Base-by-base conservation (phyloP, 1,139 yeast genomes). In the Yamadazyma membranifaciens region DNA sequence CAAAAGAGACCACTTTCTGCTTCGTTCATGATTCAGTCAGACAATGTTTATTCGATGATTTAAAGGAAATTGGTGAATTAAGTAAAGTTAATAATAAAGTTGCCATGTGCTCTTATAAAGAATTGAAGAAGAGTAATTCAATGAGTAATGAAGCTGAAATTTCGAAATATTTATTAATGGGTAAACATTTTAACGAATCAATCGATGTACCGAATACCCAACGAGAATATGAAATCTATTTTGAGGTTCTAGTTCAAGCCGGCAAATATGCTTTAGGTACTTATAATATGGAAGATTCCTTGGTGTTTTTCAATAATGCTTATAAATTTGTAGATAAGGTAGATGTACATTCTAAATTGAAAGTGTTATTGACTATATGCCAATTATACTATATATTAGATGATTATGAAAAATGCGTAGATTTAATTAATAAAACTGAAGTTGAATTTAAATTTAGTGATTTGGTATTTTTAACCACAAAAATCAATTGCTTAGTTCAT, bases 21-120 rank as follows among this genome's bases (percentile, higher is more conserved):
- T 75, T 58, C 57, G 49, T 54, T 45, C 81, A 67, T 50, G 61
- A 73, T 50, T 50, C 70, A 25, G 46, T 74, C 43, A 54, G 67
- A 43, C 49, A 52, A 5, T 45, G 48, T 16, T 42, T 69, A 3
- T 40, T 60, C n/a, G 55, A 54, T 22, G 63, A 62, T 16, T 43
- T 70, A 45, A 47, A 55, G 25, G 42, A 47, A 0, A 45, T 46
- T 1, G 52, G 56, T 2, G 69, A 67, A 40, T 58, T 67, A 5
- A 54, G 57, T 14, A 57, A 57, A 16, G 57, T 57, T 26, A 78
- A 76, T 42, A 59, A 72, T 30, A 39, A 55, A 4, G 70, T 77
- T 55, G 82, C 79, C 0, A 48, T 76, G 39, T 55, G 78, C 15
- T 54, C 65, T 37, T 61, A 65, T 41, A 60, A 65, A 11, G 48